Evolutionary conservation across 768 basidiomycete species (phyloP).

Genomic region (Mycena vulgaris): DNA sequence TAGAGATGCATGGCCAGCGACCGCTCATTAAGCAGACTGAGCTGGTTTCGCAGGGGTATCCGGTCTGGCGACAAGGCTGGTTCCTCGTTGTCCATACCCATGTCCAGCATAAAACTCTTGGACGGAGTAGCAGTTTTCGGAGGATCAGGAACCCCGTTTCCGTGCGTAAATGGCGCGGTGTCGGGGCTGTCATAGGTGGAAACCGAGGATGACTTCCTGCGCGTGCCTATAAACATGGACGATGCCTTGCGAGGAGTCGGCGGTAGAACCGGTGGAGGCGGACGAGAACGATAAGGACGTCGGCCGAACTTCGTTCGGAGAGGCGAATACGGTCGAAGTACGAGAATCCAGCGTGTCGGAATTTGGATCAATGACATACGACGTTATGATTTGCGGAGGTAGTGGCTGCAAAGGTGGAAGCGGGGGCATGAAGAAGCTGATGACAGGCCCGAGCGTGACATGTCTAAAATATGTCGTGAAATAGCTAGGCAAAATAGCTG

Average conservation of each 20-base stretch:
- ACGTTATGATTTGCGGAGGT: conserved; percentile 60
- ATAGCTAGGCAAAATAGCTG: conserved; percentile 78
- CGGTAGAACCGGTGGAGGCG: conserved; percentile 50
- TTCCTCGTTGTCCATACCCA: conserved; percentile 61
- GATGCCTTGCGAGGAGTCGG: conserved; percentile 43
- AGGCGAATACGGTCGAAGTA: conserved; percentile 54
- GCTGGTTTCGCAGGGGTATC: conserved; percentile 58
- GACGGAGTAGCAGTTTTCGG: conserved; percentile 43
- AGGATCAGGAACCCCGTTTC: conserved; percentile 31
- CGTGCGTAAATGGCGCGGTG: background rate
- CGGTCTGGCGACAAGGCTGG: conserved; percentile 50
- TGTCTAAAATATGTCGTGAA: conserved; percentile 82
- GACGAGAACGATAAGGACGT: conserved; percentile 70
- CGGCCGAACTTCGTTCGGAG: conserved; percentile 55
- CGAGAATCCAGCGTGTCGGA: conserved; percentile 53
- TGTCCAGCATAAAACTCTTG: conserved; percentile 63
- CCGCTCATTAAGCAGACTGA: conserved; percentile 67
- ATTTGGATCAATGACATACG: conserved; percentile 56
- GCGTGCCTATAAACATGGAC: conserved; percentile 30
- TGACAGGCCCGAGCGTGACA: conserved; percentile 71
- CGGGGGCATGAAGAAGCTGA: conserved; percentile 80
- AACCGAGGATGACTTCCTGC: conserved; percentile 36
- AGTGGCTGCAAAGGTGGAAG: conserved; percentile 74
- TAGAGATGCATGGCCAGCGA: conserved; percentile 82
- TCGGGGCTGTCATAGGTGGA: conserved; percentile 36